Conservation (phyloP, 164 flowering plant genomes). For the Annona squamosa region DNA sequence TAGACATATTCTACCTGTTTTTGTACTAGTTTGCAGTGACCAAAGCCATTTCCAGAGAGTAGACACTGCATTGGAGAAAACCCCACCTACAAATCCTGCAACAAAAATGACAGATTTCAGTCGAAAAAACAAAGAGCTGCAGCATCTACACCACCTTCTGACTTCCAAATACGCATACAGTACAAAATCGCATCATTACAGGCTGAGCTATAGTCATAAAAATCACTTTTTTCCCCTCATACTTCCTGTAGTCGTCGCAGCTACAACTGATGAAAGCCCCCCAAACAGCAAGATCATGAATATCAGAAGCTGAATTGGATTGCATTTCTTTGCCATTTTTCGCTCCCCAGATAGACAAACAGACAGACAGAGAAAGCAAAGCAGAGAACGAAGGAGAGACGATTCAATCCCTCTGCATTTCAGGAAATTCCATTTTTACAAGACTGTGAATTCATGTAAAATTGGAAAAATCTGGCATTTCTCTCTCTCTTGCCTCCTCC, state of each 20-base stretch:
- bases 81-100: constrained; percentile 73
- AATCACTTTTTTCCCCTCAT: background rate
- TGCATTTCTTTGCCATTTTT: constrained; percentile 4
- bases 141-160: background rate
- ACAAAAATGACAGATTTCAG: constrained; percentile 6
- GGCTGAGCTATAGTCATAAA: background rate
- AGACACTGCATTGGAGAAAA: constrained; percentile 56
- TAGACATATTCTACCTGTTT: constrained; percentile 41
- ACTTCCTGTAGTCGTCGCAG: constrained; percentile 6
- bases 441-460: background rate
- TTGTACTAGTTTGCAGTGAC: constrained; percentile 63
- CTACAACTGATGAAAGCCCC: constrained; percentile 7
- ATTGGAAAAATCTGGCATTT: background rate
- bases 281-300: constrained; percentile 5
- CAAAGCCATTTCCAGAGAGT: constrained; percentile 62
- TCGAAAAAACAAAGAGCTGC: background rate
- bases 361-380: background rate
- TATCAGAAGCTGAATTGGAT: background rate
- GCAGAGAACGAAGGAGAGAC: background rate
- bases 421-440: background rate
- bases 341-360: background rate
- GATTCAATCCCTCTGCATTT: background rate
- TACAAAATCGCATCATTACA: background rate
- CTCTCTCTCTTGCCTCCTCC: background rate
- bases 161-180: background rate